Conservation (phyloP, 495 filamentous ascomycete genomes). For the Annulohypoxylon bovei region DNA sequence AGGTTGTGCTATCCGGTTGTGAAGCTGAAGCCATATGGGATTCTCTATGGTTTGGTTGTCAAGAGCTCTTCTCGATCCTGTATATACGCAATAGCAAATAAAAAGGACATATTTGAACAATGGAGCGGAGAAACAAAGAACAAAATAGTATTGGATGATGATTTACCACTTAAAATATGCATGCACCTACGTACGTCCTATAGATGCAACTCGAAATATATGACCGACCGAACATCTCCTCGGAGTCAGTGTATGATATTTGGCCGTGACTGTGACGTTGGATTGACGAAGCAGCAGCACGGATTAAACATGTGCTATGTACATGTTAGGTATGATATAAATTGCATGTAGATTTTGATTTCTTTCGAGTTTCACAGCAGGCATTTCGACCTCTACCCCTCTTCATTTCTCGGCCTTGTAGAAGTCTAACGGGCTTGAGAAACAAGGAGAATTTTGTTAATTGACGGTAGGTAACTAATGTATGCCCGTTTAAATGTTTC, state of each 20-base stretch:
- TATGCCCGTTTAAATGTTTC: constrained; percentile 22
- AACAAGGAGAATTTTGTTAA: constrained; percentile 7
- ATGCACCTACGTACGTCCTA: not conserved
- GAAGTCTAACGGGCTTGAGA: constrained; percentile 3
- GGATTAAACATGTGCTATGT: constrained; percentile 16
- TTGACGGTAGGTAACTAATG: constrained; percentile 1
- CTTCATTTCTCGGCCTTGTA: constrained; percentile 21
- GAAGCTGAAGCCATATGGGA: not conserved
- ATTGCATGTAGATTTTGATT: not conserved
- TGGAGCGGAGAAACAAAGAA: not conserved
- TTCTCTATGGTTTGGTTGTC: not conserved
- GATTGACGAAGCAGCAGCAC: constrained; percentile 25
- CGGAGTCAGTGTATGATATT: constrained; percentile 5
- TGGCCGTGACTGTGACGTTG: constrained; percentile 26
- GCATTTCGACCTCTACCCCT: constrained; percentile 1
- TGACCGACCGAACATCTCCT: constrained; percentile 22
- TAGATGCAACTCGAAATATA: not conserved
- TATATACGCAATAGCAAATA: constrained; percentile 14
- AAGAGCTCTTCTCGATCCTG: constrained; percentile 3
- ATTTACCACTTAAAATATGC: not conserved
- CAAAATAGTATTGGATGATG: constrained; percentile 12
- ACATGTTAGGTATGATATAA: not conserved
- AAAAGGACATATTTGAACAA: constrained; percentile 4
- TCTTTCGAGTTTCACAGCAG: constrained; percentile 29
- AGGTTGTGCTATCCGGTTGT: not conserved